Percentiles rank a stretch among this genome's conserved stretches.
Conservation (phyloP, 805 yeast species). For the Lipomyces spencermartinsiae region DNA sequence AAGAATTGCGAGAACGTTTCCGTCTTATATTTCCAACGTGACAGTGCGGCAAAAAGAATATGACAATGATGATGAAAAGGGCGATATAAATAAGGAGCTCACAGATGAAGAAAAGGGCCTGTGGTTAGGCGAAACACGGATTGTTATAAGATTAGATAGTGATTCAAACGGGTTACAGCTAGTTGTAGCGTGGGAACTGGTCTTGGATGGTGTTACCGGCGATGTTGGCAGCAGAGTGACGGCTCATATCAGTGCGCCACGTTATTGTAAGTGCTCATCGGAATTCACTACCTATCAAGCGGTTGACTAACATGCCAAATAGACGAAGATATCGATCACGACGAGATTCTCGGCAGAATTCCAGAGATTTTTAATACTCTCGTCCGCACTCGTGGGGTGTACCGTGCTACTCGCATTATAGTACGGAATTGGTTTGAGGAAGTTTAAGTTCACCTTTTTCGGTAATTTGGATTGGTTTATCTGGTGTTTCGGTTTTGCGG, state of each 20-base stretch:
- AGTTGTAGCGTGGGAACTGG: slow-evolving; percentile 29
- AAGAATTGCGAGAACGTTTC: slow-evolving; percentile 16
- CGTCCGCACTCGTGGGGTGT: slow-evolving; percentile 22
- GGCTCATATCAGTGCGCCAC: slow-evolving; percentile 22
- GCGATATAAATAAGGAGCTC: neutral
- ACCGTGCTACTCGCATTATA: slow-evolving; percentile 24
- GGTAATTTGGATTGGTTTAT: neutral
- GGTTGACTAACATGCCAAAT: neutral
- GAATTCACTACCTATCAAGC: neutral
- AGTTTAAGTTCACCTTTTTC: slow-evolving; percentile 8
- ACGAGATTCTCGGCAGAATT: slow-evolving; percentile 12
- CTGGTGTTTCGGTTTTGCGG: neutral
- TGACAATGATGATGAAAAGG: slow-evolving; percentile 12
- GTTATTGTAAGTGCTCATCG: slow-evolving; percentile 19
- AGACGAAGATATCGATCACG: slow-evolving; percentile 28
- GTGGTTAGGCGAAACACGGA: slow-evolving; percentile 28
- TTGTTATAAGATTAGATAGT: slow-evolving; percentile 3
- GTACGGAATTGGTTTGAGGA: slow-evolving; percentile 24
- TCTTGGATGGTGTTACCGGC: slow-evolving; percentile 28
- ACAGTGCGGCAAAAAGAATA: neutral
- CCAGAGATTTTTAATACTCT: slow-evolving; percentile 27
- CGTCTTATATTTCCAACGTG: neutral
- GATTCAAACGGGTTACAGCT: slow-evolving; percentile 15
- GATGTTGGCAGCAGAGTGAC: slow-evolving; percentile 22
- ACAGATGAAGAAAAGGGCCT: neutral